Base-by-base conservation (phyloP, 2,329 filamentous ascomycete species). In the Cadophora luteo-olivacea region DNA sequence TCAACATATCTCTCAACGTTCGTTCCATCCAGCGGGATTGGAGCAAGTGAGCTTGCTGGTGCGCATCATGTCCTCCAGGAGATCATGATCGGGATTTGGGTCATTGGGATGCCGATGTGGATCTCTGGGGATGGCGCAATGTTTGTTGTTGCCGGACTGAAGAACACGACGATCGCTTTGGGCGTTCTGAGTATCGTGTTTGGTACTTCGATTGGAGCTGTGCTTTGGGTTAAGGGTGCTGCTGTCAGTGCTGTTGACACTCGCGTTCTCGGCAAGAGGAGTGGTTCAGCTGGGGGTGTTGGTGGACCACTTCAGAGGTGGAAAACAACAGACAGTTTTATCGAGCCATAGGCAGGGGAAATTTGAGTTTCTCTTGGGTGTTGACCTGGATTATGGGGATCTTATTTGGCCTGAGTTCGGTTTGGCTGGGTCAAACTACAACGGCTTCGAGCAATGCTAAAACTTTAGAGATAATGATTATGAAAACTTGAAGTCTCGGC, bases 21-120 rank as follows among this genome's bases (percentile, higher is more conserved):
- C 22, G 29, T 29, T n/a, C 16, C 58, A n/a, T 55, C 68, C 6
- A 55, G 24, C 6, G 64, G 64, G 1, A 9, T 54, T 33, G 64
- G 64, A 12, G 38, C 38, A 29, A 33, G 60, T 29, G 63, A 66
- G 9, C 16, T 72, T 4, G 45, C 67, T 25, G 48, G 38, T 6
- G 70, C 64, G 0, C 67, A 72, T n/a, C 32, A 57, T 2, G 57
- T 68, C 9, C 58, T 70, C 0, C 64, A 72, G 32, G 68, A 73
- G 12, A 19, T 75, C 16, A 19, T 76, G 0, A 65, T 64, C 0
- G 75, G 74, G 2, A 68, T 75, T 4, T 75, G 73, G 55, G 65
- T 72, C n/a, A 69, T 75, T 8, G 71, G 63, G 0, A 65, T 75
- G 36, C 74, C 74, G 3, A 57, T 68, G 16, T 75, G 71, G 71